Evolutionary conservation across 2,329 filamentous ascomycete genomes (phyloP), one percentile per base, ranked within the genome.

Genomic region (Elsinoe arachidis): DNA sequence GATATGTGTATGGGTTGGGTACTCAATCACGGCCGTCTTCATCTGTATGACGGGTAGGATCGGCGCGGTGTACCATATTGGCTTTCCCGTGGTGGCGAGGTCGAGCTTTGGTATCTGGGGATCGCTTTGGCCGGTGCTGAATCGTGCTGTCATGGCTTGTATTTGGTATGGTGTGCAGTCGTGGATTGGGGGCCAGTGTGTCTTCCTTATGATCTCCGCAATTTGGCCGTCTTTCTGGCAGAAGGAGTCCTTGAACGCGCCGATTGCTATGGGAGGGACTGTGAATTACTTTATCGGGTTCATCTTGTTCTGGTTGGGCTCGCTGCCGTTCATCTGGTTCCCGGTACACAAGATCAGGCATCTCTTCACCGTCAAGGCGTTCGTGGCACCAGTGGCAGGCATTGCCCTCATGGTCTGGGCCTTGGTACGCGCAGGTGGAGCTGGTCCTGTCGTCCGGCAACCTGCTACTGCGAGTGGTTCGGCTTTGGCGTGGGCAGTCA

Each of bases 31-130:
- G 0, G 88, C 79, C 33, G 75, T 74, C 67, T 95, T 96, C 72
- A 80, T 95, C 62, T 86, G 83, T 66, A 61, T 85, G 62, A 95
- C 88, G 5, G 90, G 88, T 62, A 84, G 89, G 51, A 91, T 95
- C 52, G 91, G 90, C 59, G 88, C 90, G 7, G 82, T 81, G 17
- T 96, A 96, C 70, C 90, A 96, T 69, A 88, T 96, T 62, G 87
- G 88, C 1, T 96, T 96, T 69, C 90, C 91, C 0, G 88, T 96
- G 35, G 84, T 87, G 33, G 81, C 80, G 63, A 79, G 91, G 57
- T 78, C 88, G 0, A 89, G 85, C 0, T 96, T 95, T 65, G 91
- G 91, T 12, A 87, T 95, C 57, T 96, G 88, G 87, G 91, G 91
- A 1, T 85, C 84, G 26, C 72, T 95, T 54, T 95, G 90, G 90